Evolutionary conservation across 75 land plant genomes (phyloP).

Genomic region (Chamaecyparis obtusa): DNA sequence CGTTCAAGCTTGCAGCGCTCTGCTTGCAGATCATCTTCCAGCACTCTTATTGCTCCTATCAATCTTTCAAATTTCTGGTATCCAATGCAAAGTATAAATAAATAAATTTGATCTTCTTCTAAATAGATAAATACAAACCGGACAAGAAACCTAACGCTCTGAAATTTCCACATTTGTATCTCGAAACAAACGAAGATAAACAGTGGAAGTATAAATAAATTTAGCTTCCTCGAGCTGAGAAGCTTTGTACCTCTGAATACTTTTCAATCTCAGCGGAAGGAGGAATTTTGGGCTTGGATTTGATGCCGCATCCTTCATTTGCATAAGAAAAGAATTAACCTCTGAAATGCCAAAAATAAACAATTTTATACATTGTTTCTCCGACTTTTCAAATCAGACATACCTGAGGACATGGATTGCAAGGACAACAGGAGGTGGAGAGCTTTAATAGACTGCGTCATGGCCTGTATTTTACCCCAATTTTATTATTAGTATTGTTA

Average conservation of each 20-base stretch:
- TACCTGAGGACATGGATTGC: not conserved
- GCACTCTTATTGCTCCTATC: constrained; percentile 17
- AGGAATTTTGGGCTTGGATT: not conserved
- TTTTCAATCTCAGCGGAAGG: not conserved
- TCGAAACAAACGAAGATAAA: no score
- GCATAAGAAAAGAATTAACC: not conserved
- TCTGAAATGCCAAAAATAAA: not conserved
- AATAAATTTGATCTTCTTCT: not conserved
- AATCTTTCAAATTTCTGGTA: constrained; percentile 18
- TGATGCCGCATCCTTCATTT: not conserved
- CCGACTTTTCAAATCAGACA: not conserved
- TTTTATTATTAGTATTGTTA: not conserved
- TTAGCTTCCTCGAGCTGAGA: no score
- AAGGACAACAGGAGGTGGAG: not conserved
- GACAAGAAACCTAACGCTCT: not conserved
- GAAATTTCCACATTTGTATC: no score
- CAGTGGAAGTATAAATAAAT: no score
- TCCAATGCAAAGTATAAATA: not conserved
- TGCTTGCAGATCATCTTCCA: constrained; percentile 18
- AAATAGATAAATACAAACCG: not conserved
- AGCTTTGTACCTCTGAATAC: not conserved
- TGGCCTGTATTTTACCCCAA: not conserved
- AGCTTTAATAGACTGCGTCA: not conserved
- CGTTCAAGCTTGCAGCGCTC: constrained; percentile 14
- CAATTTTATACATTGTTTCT: not conserved